Base-by-base conservation (phyloP, 441 rosid species). In the Erodium trifolium region DNA sequence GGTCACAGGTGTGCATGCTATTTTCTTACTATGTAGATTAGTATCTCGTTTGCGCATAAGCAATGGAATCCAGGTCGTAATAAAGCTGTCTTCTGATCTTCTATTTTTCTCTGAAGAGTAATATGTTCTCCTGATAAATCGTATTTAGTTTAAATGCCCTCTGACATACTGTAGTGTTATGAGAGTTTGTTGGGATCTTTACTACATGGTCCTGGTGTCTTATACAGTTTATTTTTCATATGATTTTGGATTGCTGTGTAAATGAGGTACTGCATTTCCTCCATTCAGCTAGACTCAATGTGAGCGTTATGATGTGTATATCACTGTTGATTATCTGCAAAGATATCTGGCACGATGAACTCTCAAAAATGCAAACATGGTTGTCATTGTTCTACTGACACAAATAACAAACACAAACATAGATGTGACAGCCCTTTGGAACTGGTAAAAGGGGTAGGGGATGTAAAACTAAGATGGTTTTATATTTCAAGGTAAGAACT, bases 1-100 rank as follows among this genome's bases (percentile, higher is more conserved):
- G 97, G 97, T 94, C 99, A 72, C 97, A 94, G 96, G 99, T 94
- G 57, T 47, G 73, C 12, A 19, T 17, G 41, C 72, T 47, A n/a
- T 71, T 69, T 73, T 37, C n/a, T 65, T 18, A 13, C 71, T 34
- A 16, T 49, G 6, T 11, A 62, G 35, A 4, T 31, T n/a, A 16
- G 55, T 68, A 9, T 55, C 45, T 57, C 45, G 27, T 34, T 69
- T 68, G 27, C 41, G 59, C 11, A 51, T 64, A 67, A 23, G 65
- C 60, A 31, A 60, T 53, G 45, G 37, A 66, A 70, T 23, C n/a
- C 60, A 16, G 5, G 7, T 57, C 39, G 11, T 18, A 60, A 18
- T 11, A 10, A 60, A 18, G 13, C 4, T 60, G 34, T 60, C 34
- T 60, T 19, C n/a, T 1, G 29, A 59, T 17, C 10, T 2, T 60